Evolutionary conservation across 129 eudicot species (phyloP), one percentile per base, ranked within the genome.

Genomic region (Centella asiatica): DNA sequence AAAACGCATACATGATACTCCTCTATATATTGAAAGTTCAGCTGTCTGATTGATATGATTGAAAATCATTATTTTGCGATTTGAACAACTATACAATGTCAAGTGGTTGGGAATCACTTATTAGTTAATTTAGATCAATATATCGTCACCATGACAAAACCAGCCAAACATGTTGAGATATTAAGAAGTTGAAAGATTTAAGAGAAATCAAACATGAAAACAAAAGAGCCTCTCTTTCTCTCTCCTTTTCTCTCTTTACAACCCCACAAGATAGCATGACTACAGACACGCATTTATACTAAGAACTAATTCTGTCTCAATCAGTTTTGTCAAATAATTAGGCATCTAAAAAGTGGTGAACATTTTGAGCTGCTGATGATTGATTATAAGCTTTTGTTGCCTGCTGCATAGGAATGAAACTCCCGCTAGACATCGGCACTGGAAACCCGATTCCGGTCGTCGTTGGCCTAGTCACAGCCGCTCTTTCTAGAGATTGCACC

Each of bases 341-440:
- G 22, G 74, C 79, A 74, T 80, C 90, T 61, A 75, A 72, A 76
- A 66, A 83, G 29, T 83, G 77, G 25, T 80, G 83, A 70, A 79
- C 72, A 67, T 68, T 76, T 61, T 70, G 80, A 19, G 69, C 66
- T 1, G 63, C 45, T 33, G 63, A 57, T 57, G 62, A 56, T 23
- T 72, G 79, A 54, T 69, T 77, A 46, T 60, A 74, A 55, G 66
- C 72, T 67, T 75, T 78, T 23, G 78, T 44, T 39, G 64, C 83
- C 77, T 57, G 63, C 45, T 34, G 46, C 63, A 69, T 69, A 12
- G 72, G 64, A 60, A 64, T 8, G 63, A 62, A 76, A 65, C 36
- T 83, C 66, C 87, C 95, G 68, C 90, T 83, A 4, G 83, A 27
- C 88, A 81, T 80, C 9, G 92, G 88, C 69, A 85, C 87, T 22